These are phyloP conservation scores for Alternaria infectoria DNA, from an alignment of 2,329 filamentous ascomycete genomes.

Conservation along the genomic window DNA sequence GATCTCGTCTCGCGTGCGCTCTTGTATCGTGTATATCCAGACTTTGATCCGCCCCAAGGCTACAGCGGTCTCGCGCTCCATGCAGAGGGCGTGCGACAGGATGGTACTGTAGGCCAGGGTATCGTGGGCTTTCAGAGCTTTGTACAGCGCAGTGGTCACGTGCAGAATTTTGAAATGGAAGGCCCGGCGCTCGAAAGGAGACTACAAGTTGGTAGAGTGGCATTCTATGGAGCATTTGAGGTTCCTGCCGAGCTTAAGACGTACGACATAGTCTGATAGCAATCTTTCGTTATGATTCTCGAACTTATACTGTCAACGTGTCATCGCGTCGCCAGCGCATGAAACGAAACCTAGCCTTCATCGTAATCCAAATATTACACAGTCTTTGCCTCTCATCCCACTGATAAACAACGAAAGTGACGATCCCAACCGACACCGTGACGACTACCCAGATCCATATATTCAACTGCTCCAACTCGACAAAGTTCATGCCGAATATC, in stretches of 20 bases:
- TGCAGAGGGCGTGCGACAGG: background rate
- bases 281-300: fast-evolving
- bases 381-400: background rate
- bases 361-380: background rate
- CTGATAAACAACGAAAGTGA: background rate
- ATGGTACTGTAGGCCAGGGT: background rate
- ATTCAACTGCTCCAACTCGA: background rate
- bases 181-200: background rate
- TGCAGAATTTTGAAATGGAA: background rate
- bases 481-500: background rate
- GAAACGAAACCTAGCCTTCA: background rate
- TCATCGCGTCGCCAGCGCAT: background rate
- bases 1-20: background rate
- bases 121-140: background rate
- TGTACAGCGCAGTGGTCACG: background rate
- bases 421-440: background rate
- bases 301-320: background rate
- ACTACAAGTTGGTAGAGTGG: fast-evolving
- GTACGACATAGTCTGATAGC: background rate
- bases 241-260: background rate
- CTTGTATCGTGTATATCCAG: background rate
- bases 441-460: background rate
- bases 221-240: background rate
- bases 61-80: background rate
- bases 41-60: fast-evolving